These are phyloP conservation scores for Solanum hybrid DNA, from an alignment of 305 asterid genomes.

Conservation along the genomic window DNA sequence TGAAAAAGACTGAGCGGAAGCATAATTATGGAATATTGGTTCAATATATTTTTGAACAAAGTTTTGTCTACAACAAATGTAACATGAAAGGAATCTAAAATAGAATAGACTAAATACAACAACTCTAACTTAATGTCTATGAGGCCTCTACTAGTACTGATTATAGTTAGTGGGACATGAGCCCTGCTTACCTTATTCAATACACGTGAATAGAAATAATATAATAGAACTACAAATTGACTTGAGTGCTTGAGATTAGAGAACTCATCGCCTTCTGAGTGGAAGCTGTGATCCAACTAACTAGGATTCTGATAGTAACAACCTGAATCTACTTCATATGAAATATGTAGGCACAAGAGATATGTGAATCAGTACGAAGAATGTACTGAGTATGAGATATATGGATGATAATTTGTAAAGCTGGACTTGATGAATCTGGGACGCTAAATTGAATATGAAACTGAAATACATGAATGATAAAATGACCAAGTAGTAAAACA, in stretches of 20 bases:
- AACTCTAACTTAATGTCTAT: no score
- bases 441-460: no score
- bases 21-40: background rate
- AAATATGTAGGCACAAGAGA: background rate
- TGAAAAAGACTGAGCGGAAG: background rate
- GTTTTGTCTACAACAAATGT: background rate
- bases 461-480: background rate
- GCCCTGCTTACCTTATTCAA: background rate
- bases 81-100: background rate
- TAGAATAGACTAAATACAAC: background rate
- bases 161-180: background rate
- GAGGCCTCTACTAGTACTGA: background rate
- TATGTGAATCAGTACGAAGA: background rate
- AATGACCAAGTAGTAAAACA: background rate
- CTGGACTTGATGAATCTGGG: background rate
- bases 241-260: background rate
- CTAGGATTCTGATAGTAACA: background rate
- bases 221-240: background rate
- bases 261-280: background rate
- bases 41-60: background rate
- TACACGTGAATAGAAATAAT: background rate
- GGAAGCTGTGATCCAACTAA: background rate
- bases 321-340: background rate
- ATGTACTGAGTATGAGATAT: background rate
- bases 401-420: background rate